Evolutionary conservation across 306 rosid species (phyloP), one percentile per base, ranked within the genome.

Genomic region (Vigna hirtella): DNA sequence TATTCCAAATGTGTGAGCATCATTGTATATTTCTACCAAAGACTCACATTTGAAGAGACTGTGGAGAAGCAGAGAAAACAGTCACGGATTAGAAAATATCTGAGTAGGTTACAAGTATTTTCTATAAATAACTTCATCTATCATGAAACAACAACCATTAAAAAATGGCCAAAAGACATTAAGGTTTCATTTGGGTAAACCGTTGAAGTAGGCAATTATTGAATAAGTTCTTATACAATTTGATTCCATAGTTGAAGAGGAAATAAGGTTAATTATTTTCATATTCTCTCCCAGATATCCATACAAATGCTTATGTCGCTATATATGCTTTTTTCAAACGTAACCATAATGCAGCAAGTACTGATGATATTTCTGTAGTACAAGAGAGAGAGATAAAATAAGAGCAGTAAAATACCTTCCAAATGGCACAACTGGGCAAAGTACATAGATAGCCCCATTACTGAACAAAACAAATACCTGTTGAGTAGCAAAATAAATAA

Each of bases 391-490:
- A 18, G 18, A 11, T 20, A 34, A 45, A 58, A 22, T 50, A 59
- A 28, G 66, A 85, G 66, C 50, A 40, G 51, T 53, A 50, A 66
- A 78, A 81, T 91, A 95, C 99, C 99, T 91, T 87, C 94, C 97
- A 88, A 95, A 95, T 76, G 97, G 97, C 87, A 90, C 92, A 77
- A 95, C 70, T 2, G 98, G 98, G 85, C 99, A 95, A 69, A 93
- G 91, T 81, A 91, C 85, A 80, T 86, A 95, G 77, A 87, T 72
- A 76, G 96, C 84, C 83, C 99, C 98, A 83, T 95, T 91, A 17
- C 85, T 84, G 85, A 88, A 95, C 86, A 87, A 84, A 84, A 93
- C 56, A 83, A 93, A 95, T 85, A 95, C 98, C 99, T 95, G 97
- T 30, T 78, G 64, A 76, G 72, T 22, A 49, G 74, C 56, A 74